These are phyloP conservation scores for Tolypocladium amazonense DNA, from an alignment of 2,329 filamentous ascomycete genomes.

Conservation along the genomic window DNA sequence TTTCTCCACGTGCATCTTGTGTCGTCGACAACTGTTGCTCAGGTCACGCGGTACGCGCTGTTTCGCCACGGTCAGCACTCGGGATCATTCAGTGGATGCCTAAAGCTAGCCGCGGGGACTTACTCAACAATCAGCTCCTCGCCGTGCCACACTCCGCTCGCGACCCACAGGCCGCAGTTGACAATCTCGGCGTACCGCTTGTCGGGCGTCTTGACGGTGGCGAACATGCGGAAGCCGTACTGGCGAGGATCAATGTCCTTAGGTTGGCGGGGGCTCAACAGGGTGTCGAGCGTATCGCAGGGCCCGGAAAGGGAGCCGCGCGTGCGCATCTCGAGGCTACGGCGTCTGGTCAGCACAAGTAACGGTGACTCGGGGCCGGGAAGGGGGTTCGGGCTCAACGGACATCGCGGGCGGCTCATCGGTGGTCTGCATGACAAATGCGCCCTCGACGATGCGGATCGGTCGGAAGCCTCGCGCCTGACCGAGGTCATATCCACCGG, in stretches of 20 bases:
- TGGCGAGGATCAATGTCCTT: constrained; percentile 29
- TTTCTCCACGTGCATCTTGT: background rate
- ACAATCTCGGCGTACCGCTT: constrained; percentile 36
- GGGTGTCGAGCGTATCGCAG: constrained; percentile 28
- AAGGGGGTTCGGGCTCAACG: constrained; percentile 7
- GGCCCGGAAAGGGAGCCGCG: constrained; percentile 36
- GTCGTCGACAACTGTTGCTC: background rate
- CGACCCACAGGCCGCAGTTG: constrained; percentile 39
- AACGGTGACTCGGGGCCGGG: background rate
- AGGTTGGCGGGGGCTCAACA: constrained; percentile 25
- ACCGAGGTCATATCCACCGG: constrained; percentile 30
- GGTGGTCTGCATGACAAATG: constrained; percentile 36
- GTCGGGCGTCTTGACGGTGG: constrained; percentile 39
- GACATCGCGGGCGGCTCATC: constrained; percentile 35
- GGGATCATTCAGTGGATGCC: too few species aligned
- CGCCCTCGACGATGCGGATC: constrained; percentile 35
- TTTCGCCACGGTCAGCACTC: constrained; percentile 1
- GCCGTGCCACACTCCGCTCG: constrained; percentile 34
- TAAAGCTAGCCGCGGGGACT: constrained; percentile 7
- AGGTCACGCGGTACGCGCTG: constrained; percentile 9
- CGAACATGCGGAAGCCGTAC: constrained; percentile 38
- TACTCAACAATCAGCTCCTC: constrained; percentile 36
- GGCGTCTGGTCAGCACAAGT: background rate
- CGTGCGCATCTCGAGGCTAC: constrained; percentile 32
- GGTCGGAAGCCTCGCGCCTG: constrained; percentile 28